Evolutionary conservation across 176 grass and related monocot genomes (phyloP), one percentile per base, ranked within the genome.

Genomic region (Pharus latifolius): DNA sequence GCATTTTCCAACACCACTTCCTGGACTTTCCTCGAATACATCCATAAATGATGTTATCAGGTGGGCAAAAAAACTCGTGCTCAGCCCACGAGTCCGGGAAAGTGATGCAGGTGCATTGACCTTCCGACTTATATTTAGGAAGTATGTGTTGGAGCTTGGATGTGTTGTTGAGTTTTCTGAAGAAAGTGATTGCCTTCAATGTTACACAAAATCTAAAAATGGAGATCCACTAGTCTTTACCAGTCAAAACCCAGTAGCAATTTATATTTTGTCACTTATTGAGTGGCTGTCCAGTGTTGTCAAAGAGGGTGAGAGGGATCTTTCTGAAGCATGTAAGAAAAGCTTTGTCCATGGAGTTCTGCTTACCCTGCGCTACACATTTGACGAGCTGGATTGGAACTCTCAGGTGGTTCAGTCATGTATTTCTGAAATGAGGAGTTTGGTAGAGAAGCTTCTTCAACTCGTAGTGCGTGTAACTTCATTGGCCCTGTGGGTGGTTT

Each of bases 361-460:
- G 70, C 87, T 98, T 68, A 91, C 94, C 20, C 72, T 93, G 42
- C 81, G 89, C 12, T 98, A 98, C 58, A 93, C 89, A 80, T 98
- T 98, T n/a, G 94, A 98, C 80, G 94, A 98, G 14, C 62, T 98
- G 78, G 84, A 98, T 81, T 98, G 94, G 94, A 85, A 84, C 49
- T 93, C 78, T 68, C 56, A 82, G 42, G 61, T 42, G 19, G 56
- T 96, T 26, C 94, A 88, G 57, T 83, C 71, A 3, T 77, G 78
- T 64, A 49, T 83, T 70, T 70, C 70, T 57, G 89, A 93, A 65
- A 80, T 93, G 61, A 98, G 71, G 81, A 68, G 60, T 56, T 60
- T 98, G 31, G 50, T 98, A 70, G 94, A 87, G 78, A 93, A 77
- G 61, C 89, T 98, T 85, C 81, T 98, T 65, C 86, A 80, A 66